These are phyloP conservation scores for Myriosclerotinia duriaeana DNA, from an alignment of 2,329 filamentous ascomycete species.

Conservation along the genomic window DNA sequence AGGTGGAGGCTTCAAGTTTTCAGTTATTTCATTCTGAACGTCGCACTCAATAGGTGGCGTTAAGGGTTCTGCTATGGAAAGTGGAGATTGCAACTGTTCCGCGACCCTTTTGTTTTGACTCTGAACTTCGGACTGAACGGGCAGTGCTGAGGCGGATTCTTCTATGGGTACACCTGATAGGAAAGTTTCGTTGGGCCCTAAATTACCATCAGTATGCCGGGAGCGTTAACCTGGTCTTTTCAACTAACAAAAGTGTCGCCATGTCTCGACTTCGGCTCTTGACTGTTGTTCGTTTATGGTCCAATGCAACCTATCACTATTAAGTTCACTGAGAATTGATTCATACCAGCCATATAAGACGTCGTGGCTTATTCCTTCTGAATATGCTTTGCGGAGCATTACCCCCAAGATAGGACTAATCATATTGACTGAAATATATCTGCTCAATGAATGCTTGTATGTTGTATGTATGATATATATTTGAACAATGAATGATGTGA, in stretches of 20 bases:
- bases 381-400: constrained; percentile 1
- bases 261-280: neutral
- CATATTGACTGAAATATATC: neutral
- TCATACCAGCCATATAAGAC: neutral
- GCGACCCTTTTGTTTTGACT: neutral
- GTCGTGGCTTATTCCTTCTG: neutral
- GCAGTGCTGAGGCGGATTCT: too few species aligned
- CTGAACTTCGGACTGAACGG: too few species aligned
- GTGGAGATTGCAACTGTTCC: neutral
- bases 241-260: constrained; percentile 1
- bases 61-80: too few species aligned
- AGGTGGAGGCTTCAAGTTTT: too few species aligned
- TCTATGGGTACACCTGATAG: neutral
- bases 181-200: constrained; percentile 4
- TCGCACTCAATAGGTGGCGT: too few species aligned
- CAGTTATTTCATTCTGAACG: too few species aligned
- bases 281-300: neutral
- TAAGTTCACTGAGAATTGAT: neutral
- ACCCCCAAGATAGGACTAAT: neutral
- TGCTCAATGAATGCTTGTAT: neutral
- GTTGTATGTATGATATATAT: neutral
- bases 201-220: neutral
- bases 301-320: neutral
- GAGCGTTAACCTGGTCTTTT: neutral
- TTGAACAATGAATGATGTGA: neutral